A percentile compares a stretch with the other conserved stretches of the same genome.
Conservation (phyloP, 352 stramenopile species). For the Globisporangium viniferum region DNA sequence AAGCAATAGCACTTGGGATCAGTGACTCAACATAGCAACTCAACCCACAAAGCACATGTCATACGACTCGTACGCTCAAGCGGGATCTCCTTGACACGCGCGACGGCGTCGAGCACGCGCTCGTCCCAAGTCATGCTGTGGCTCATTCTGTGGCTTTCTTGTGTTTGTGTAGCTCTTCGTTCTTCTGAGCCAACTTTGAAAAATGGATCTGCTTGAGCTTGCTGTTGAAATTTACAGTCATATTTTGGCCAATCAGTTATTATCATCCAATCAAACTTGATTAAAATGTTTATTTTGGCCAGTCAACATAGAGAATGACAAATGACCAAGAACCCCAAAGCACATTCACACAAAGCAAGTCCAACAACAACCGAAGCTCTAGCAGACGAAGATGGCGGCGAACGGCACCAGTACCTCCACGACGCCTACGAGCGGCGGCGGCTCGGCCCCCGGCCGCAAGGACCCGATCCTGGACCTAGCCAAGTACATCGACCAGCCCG, state of each 20-base stretch:
- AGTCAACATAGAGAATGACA: not conserved
- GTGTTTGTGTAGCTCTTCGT: slow-evolving; percentile 7
- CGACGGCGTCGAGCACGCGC: slow-evolving; percentile 52
- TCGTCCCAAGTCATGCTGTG: slow-evolving; percentile 55
- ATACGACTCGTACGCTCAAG: slow-evolving; percentile 32
- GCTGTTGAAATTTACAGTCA: not conserved
- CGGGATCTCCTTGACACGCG: slow-evolving; percentile 29
- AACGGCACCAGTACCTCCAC: slow-evolving; percentile 34
- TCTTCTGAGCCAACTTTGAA: slow-evolving; percentile 7
- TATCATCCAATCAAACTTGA: not conserved
- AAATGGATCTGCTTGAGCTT: slow-evolving; percentile 17
- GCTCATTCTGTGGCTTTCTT: slow-evolving; percentile 18
- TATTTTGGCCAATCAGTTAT: not conserved
- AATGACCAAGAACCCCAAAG: slow-evolving; percentile 5
- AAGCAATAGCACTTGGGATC: not conserved
- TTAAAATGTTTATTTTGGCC: not conserved
- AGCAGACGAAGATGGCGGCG: slow-evolving; percentile 43
- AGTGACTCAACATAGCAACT: not conserved
- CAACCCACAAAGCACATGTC: fast-evolving
- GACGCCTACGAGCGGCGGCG: slow-evolving; percentile 8
- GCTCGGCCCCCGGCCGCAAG: slow-evolving; percentile 27
- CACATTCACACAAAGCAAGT: not conserved
- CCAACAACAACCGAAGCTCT: not conserved
- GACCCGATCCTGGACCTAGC: slow-evolving; percentile 93
- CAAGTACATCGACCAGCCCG: slow-evolving; percentile 93